Base-by-base conservation (phyloP, 495 filamentous ascomycete genomes). In the Letharia lupina region DNA sequence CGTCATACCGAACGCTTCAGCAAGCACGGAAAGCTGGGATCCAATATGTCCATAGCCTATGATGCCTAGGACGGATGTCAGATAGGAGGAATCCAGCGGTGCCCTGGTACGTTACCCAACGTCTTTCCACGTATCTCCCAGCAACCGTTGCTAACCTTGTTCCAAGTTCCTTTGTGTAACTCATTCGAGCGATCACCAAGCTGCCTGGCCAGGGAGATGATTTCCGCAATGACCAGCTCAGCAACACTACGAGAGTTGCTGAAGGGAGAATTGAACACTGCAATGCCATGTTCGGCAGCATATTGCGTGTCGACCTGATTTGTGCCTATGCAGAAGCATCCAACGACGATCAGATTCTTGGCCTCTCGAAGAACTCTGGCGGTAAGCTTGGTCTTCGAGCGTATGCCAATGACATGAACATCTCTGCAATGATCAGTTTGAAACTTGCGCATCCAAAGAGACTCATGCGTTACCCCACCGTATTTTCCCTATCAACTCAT, bases 71-170 rank as follows among this genome's bases (percentile, higher is more conserved):
- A 62, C 23, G 16, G 35, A 31, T 41, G 52, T 65, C 15, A 67
- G 61, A 47, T 4, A 50, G n/a, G 16, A 58, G 37, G 58, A 39
- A n/a, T 13, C 59, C 13, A 57, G 65, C 58, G 41, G 57, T 62
- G 58, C 57, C 56, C 33, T 57, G 65, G 48, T 39, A 11, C 70
- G 77, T 35, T 81, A 89, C 90, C 93, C 54, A 99, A 82, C 41
- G 93, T 97, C 80, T 99, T 99, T 71, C 95, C 95, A 70, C 95
- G 86, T 68, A 99, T 90, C 75, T 98, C 95, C 93, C 95, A 97
- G 84, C 94, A 98, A 72, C 88, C 90, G 72, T 82, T 85, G 81
- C 90, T 94, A 66, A 97, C 93, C 77, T 98, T 99, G 76, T 99
- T 97, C 95, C 95, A 99, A 61, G 84, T 93, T 45, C 95, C 95